Conservation (phyloP, 2,329 filamentous ascomycete genomes). For the Stagonosporopsis vannaccii region DNA sequence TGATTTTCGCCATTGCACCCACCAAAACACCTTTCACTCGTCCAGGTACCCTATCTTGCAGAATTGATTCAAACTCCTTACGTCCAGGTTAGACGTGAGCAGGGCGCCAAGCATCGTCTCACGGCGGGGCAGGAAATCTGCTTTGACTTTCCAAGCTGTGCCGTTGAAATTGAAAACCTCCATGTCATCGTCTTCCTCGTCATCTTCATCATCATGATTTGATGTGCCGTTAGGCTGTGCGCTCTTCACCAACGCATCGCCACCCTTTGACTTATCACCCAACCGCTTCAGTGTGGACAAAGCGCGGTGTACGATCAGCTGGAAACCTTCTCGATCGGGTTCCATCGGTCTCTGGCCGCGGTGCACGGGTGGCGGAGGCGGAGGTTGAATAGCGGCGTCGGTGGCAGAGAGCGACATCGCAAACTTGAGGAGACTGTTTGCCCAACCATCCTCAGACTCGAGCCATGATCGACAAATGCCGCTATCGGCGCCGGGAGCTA, state of each 20-base stretch:
- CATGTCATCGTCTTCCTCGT: slow-evolving; percentile 43
- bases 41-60: slow-evolving; percentile 49
- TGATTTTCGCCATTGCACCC: slow-evolving; percentile 9
- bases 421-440: slow-evolving; percentile 77
- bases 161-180: slow-evolving; percentile 43
- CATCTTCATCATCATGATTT: slow-evolving; percentile 35
- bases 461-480: slow-evolving; percentile 81
- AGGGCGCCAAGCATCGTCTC: slow-evolving; percentile 56
- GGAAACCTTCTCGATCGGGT: slow-evolving; percentile 46
- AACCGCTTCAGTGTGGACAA: slow-evolving; percentile 57
- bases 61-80: slow-evolving; percentile 52
- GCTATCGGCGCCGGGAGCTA: slow-evolving; percentile 75
- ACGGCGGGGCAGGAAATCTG: slow-evolving; percentile 55
- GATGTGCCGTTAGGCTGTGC: slow-evolving; percentile 37
- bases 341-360: slow-evolving; percentile 45
- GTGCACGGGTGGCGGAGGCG: slow-evolving; percentile 38
- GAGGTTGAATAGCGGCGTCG: slow-evolving; percentile 37
- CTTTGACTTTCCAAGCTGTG: slow-evolving; percentile 44
- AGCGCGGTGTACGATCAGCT: slow-evolving; percentile 54
- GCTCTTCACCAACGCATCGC: slow-evolving; percentile 42
- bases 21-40: slow-evolving; percentile 25
- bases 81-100: slow-evolving; percentile 54
- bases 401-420: slow-evolving; percentile 67
- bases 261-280: slow-evolving; percentile 53
- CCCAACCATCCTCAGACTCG: slow-evolving; percentile 82